These are phyloP conservation scores for Exophiala alcalophila DNA, from an alignment of 2,329 filamentous ascomycete genomes.

Conservation along the genomic window DNA sequence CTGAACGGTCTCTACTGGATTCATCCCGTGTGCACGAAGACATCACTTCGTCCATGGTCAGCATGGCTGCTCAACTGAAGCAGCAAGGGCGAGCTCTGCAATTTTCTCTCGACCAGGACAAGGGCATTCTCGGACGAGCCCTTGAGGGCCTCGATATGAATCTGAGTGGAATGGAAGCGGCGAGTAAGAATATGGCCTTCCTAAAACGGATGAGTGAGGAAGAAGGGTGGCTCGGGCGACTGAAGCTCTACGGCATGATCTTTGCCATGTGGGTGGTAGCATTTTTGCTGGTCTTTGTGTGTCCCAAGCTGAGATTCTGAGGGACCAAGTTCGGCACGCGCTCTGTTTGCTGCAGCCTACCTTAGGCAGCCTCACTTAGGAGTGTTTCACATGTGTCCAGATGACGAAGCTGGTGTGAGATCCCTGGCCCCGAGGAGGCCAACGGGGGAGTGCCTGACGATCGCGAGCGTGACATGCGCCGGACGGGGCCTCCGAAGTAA, in stretches of 20 bases:
- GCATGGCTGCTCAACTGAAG: conserved; percentile 61
- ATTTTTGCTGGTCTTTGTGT: conserved; percentile 75
- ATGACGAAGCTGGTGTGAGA: neutral
- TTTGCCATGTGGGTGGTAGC: conserved; percentile 75
- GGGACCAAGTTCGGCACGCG: neutral
- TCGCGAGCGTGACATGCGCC: neutral
- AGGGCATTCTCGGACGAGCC: conserved; percentile 68
- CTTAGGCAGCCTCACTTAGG: too few species aligned
- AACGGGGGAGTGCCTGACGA: conserved; percentile 9
- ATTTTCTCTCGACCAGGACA: conserved; percentile 45
- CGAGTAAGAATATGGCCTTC: conserved; percentile 72
- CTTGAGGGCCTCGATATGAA: conserved; percentile 74
- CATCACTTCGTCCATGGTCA: conserved; percentile 75
- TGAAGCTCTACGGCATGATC: conserved; percentile 82
- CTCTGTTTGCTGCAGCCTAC: neutral
- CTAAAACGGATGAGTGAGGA: conserved; percentile 80
- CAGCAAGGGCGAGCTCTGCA: conserved; percentile 27
- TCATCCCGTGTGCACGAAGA: conserved; percentile 79
- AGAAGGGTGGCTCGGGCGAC: conserved; percentile 78
- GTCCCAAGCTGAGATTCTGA: conserved; percentile 85
- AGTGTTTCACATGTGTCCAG: too few species aligned
- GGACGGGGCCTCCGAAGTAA: too few species aligned
- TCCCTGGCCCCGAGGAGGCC: neutral
- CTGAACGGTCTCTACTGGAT: conserved; percentile 71
- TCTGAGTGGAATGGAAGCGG: conserved; percentile 70